Evolutionary conservation across 306 rosid species (phyloP).

Genomic region (Elaeagnus macrophylla): DNA sequence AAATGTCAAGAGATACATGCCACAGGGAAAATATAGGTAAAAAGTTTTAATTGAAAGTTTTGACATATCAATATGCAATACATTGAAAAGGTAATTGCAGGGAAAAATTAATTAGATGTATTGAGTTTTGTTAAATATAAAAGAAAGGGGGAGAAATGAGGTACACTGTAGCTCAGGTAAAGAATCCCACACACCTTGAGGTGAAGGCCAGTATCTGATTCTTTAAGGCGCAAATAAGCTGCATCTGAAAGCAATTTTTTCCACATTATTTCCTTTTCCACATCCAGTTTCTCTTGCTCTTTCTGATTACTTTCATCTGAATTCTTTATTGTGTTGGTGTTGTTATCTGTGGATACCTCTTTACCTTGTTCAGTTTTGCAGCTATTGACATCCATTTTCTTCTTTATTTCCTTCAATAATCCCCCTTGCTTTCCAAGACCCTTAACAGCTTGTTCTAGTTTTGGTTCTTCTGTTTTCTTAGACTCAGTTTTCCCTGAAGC

Average conservation of each 20-base stretch:
- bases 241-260: slow-evolving; percentile 69
- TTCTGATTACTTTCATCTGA: slow-evolving; percentile 43
- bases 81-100: slow-evolving; percentile 1
- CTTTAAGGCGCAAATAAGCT: slow-evolving; percentile 80
- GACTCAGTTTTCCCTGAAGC: slow-evolving; percentile 70
- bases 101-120: neutral
- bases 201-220: slow-evolving; percentile 86
- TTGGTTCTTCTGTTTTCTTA: slow-evolving; percentile 60
- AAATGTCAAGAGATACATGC: slow-evolving; percentile 13
- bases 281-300: slow-evolving; percentile 51
- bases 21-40: neutral
- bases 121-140: neutral
- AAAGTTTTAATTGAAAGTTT: neutral
- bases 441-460: slow-evolving; percentile 74
- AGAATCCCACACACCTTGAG: slow-evolving; percentile 47
- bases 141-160: slow-evolving; percentile 1
- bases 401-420: slow-evolving; percentile 80
- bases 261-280: slow-evolving; percentile 68
- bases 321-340: slow-evolving; percentile 29
- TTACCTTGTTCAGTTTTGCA: slow-evolving; percentile 56
- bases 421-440: slow-evolving; percentile 99
- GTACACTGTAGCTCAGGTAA: slow-evolving; percentile 10
- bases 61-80: slow-evolving; percentile 9
- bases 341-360: slow-evolving; percentile 34
- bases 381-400: slow-evolving; percentile 55